Evolutionary conservation across 139 green algal genomes (phyloP).

Genomic region (Axilococcus clingmanii): DNA sequence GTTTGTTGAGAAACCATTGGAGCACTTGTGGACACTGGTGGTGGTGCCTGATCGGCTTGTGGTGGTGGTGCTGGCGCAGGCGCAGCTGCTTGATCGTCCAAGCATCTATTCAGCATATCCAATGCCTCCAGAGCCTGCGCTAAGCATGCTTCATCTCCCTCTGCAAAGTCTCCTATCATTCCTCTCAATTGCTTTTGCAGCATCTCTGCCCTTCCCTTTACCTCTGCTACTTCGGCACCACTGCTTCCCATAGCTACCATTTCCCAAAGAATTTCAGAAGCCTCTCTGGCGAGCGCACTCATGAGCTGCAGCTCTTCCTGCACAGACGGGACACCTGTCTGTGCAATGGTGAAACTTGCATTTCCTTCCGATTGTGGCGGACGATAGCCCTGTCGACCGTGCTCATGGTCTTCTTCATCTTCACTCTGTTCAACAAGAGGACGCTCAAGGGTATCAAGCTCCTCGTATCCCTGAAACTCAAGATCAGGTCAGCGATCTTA

Average conservation of each 20-base stretch:
- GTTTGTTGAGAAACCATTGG: constrained; percentile 3
- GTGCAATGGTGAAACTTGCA: not conserved
- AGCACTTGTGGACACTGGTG: not conserved
- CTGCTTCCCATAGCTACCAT: constrained; percentile 42
- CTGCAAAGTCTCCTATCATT: constrained; percentile 37
- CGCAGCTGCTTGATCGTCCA: constrained; percentile 18
- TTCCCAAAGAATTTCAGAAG: constrained; percentile 44
- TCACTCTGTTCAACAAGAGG: constrained; percentile 17
- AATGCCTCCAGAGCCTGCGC: constrained; percentile 30
- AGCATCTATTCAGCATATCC: constrained; percentile 24
- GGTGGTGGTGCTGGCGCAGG: not conserved
- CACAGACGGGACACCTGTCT: constrained; percentile 11
- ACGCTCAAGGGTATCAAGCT: constrained; percentile 24
- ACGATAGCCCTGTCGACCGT: constrained; percentile 1
- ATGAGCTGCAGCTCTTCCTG: constrained; percentile 32
- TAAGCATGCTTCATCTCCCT: constrained; percentile 25
- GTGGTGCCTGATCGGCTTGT: not conserved
- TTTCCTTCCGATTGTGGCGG: not conserved
- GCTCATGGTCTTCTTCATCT: constrained; percentile 15
- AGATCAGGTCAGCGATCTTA: not conserved
- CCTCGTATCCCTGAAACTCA: constrained; percentile 25
- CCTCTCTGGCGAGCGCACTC: constrained; percentile 26
- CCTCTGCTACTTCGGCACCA: constrained; percentile 25
- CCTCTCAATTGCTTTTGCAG: constrained; percentile 41
- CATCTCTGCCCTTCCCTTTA: constrained; percentile 30